Conservation (phyloP, 2,329 filamentous ascomycete species). For the Mycosphaerella arachidis region DNA sequence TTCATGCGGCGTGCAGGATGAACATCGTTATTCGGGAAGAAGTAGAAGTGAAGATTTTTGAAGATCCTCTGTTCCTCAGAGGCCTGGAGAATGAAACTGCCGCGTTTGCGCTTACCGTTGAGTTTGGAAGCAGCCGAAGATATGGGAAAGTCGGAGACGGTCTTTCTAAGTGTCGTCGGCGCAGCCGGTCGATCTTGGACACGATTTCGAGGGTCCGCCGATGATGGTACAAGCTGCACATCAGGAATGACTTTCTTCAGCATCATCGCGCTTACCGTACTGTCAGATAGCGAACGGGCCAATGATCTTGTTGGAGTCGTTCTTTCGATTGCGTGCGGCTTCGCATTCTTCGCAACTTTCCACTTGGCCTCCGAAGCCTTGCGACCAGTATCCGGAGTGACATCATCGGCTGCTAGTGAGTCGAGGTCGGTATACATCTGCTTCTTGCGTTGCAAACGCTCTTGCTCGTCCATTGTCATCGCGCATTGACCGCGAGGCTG, state of each 20-base stretch:
- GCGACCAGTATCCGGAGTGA: conserved; percentile 20
- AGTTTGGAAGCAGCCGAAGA: conserved; percentile 10
- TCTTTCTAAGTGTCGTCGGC: conserved; percentile 12
- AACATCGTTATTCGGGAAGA: conserved; percentile 76
- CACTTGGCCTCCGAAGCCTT: conserved; percentile 18
- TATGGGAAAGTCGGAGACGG: conserved; percentile 18
- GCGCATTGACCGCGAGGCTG: background rate
- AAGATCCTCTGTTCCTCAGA: conserved; percentile 30
- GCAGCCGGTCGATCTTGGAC: background rate
- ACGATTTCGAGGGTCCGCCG: conserved; percentile 5
- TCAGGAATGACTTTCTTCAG: background rate
- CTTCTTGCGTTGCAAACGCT: conserved; percentile 17
- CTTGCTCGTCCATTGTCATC: background rate
- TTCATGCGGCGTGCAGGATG: conserved; percentile 62
- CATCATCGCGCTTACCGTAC: conserved; percentile 2
- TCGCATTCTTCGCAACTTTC: conserved; percentile 7
- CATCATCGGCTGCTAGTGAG: conserved; percentile 20
- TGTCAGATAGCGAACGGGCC: conserved; percentile 25
- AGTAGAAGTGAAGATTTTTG: conserved; percentile 44
- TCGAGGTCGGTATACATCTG: conserved; percentile 21
- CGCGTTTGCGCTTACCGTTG: conserved; percentile 29
- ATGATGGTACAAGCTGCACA: conserved; percentile 2
- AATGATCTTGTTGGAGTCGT: conserved; percentile 9
- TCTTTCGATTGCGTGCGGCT: background rate
- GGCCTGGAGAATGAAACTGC: conserved; percentile 17